Percentiles rank a stretch among this genome's conserved stretches.
phyloP scores from a whole-genome alignment of 805 yeast genomes.

The Tetrapisispora namnaoensis region DNA sequence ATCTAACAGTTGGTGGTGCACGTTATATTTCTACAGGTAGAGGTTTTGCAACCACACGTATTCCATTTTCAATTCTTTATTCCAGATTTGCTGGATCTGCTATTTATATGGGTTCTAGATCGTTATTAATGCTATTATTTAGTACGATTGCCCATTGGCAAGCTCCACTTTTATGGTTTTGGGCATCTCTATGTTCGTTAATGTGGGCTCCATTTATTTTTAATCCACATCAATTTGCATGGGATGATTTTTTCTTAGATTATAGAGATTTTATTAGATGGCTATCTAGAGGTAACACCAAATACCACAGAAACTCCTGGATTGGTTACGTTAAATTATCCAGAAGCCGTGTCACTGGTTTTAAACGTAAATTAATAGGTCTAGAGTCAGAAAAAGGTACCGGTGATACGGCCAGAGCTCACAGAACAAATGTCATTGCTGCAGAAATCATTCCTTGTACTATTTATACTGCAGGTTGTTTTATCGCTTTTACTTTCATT shows the following conservation, averaged over 20 bases:
- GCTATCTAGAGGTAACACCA: constrained; percentile 84
- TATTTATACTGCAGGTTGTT: constrained; percentile 68
- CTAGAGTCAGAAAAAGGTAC: constrained; percentile 72
- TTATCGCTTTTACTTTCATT: constrained; percentile 67
- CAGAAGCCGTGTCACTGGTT: constrained; percentile 79
- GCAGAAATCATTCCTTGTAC: constrained; percentile 65
- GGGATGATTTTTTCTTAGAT: constrained; percentile 92
- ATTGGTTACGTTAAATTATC: constrained; percentile 72
- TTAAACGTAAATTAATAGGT: constrained; percentile 61
- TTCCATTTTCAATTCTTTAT: constrained; percentile 62
- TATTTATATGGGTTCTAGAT: constrained; percentile 75
- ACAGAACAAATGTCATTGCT: constrained; percentile 59
- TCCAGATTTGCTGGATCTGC: constrained; percentile 74
- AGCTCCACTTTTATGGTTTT: constrained; percentile 90
- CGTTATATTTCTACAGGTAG: constrained; percentile 79
- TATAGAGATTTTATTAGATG: constrained; percentile 87
- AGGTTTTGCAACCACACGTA: constrained; percentile 75
- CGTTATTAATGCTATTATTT: constrained; percentile 56
- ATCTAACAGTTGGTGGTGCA: constrained; percentile 76
- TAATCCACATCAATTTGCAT: constrained; percentile 95
- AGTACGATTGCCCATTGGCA: constrained; percentile 81
- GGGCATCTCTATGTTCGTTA: constrained; percentile 84
- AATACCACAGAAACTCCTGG: constrained; percentile 85
- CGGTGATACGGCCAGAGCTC: constrained; percentile 77
- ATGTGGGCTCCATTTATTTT: constrained; percentile 86